These are phyloP conservation scores for Torulaspora globosa DNA, from an alignment of 1,139 yeast species.

Conservation along the genomic window DNA sequence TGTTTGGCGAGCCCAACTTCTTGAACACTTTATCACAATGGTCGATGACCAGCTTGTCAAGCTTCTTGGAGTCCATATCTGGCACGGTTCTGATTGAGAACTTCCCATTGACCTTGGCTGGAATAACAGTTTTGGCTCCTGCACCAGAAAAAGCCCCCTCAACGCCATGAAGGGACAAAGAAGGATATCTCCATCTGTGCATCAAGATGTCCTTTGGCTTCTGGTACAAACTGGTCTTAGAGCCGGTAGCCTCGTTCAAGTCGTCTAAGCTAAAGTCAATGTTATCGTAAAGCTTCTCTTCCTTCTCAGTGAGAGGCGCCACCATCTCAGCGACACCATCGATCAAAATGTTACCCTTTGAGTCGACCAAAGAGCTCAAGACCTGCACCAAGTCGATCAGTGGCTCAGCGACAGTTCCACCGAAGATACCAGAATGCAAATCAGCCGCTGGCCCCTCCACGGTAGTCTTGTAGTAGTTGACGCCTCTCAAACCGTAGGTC, in stretches of 20 bases:
- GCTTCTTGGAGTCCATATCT: conserved; percentile 72
- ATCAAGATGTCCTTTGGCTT: conserved; percentile 80
- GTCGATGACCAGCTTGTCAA: conserved; percentile 71
- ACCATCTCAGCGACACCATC: conserved; percentile 93
- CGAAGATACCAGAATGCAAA: conserved; percentile 94
- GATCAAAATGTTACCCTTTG: conserved; percentile 74
- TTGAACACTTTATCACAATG: conserved; percentile 65
- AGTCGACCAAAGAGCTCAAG: conserved; percentile 70
- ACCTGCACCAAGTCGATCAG: conserved; percentile 86
- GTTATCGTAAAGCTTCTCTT: conserved; percentile 70
- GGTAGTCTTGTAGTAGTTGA: conserved; percentile 81
- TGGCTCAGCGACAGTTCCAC: conserved; percentile 97
- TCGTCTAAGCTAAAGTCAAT: conserved; percentile 85
- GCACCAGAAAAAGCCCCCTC: conserved; percentile 95
- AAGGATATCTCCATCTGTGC: conserved; percentile 99
- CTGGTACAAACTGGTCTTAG: conserved; percentile 72
- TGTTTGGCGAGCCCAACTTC: conserved; percentile 71
- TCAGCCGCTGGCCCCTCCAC: conserved; percentile 94
- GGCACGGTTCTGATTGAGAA: conserved; percentile 98
- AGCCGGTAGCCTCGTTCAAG: conserved; percentile 83
- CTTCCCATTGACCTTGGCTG: conserved; percentile 89
- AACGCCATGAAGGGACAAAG: conserved; percentile 90
- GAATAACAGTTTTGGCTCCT: conserved; percentile 98
- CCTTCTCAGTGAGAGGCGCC: conserved; percentile 83
- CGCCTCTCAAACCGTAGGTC: conserved; percentile 96